Base-by-base conservation (phyloP, 176 grass and related monocot genomes). In the Urochloa ruziziensis region DNA sequence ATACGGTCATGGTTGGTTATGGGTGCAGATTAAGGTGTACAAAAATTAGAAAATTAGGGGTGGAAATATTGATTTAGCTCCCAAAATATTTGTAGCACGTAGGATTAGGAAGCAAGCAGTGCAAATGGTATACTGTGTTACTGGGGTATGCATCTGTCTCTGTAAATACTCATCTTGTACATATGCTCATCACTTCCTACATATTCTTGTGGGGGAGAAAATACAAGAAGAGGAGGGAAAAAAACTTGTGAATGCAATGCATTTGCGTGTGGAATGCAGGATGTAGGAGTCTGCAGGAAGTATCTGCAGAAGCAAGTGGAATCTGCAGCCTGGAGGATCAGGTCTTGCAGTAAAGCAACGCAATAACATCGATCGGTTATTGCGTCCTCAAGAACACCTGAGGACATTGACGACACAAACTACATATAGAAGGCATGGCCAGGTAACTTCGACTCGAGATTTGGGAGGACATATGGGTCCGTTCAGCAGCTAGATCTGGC, bases 151-250 rank as follows among this genome's bases (percentile, higher is more conserved):
- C 56, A 25, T 25, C 56, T 58, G 9, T 30, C 36, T 47, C 7
- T 87, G 37, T 87, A 81, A 67, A 81, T 74, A 67, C 48, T 56
- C 77, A 54, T 56, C 58, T 4, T 86, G 84, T 86, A 86, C 67
- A 73, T 86, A 40, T 58, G 21, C 36, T 24, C 33, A 25, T 58
- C 54, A 57, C 23, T 25, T 30, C 24, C 4, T 15, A 51, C 16
- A 48, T 79, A 15, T 60, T 62, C 29, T 39, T 61, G 9, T 23
- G 28, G 16, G 19, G 16, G n/a, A 24, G 10, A 40, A 14, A 11
- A 78, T 7, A 39, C 21, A 23, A 36, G n/a, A 56, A n/a, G n/a
- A n/a, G 71, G 42, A n/a, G 23, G 34, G 62, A n/a, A 33, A 63
- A 13, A 6, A 64, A 8, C 32, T 27, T 39, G 43, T 66, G 21